Evolutionary conservation across 257 asterid genomes (phyloP).

Genomic region (Galeopsis tetrahit): DNA sequence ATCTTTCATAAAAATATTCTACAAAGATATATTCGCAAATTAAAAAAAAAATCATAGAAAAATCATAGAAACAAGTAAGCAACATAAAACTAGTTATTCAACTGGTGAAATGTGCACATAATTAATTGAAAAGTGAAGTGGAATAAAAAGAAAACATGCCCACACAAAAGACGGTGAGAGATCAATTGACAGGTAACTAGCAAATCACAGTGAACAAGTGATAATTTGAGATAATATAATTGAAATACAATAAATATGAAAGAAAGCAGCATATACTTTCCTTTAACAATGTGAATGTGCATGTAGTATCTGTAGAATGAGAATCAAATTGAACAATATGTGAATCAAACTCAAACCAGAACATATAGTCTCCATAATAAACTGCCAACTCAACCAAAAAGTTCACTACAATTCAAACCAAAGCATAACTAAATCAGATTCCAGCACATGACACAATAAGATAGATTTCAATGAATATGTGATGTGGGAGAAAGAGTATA

Average conservation of each 20-base stretch:
- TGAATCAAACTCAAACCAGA: slow-evolving; percentile 58
- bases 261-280: slow-evolving; percentile 20
- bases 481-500: neutral
- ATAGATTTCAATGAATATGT: neutral
- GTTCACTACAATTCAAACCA: slow-evolving; percentile 68
- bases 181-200: neutral
- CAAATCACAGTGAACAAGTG: neutral
- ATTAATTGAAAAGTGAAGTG: neutral
- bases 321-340: neutral
- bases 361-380: slow-evolving; percentile 56
- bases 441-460: neutral
- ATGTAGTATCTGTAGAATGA: neutral
- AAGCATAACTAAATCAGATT: slow-evolving; percentile 16
- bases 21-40: slow-evolving; percentile 23
- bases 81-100: slow-evolving; percentile 25
- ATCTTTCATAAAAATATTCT: neutral
- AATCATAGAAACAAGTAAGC: too few species aligned
- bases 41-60: slow-evolving; percentile 42
- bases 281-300: slow-evolving; percentile 6
- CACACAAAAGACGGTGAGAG: too few species aligned
- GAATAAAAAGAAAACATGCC: neutral
- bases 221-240: neutral
- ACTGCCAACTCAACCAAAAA: slow-evolving; percentile 55
- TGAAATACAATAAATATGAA: slow-evolving; percentile 2
- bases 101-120: slow-evolving; percentile 2